Conservation (phyloP, 768 basidiomycete species). For the Dictyophora rubrovolvata region DNA sequence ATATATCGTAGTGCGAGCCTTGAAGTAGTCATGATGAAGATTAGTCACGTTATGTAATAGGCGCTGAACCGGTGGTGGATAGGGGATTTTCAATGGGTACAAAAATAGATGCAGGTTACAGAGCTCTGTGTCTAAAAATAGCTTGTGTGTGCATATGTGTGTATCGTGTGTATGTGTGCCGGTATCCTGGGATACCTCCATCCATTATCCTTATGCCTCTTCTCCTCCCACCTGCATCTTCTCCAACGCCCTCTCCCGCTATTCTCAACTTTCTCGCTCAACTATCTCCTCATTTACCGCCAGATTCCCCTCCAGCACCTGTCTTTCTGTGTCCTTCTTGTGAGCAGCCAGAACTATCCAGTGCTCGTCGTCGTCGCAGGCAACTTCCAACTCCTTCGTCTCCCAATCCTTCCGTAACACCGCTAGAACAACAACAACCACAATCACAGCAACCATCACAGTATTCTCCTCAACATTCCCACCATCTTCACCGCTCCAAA, state of each 20-base stretch:
- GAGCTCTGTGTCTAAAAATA: constrained; percentile 9
- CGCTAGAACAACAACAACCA: background rate
- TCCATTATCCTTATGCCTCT: background rate
- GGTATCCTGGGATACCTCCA: background rate
- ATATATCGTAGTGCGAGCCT: too few species aligned
- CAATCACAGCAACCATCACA: background rate
- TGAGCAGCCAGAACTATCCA: background rate
- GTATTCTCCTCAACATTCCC: background rate
- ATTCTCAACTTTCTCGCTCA: constrained; percentile 16
- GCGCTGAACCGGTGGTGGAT: too few species aligned
- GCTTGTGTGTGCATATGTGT: constrained; percentile 13
- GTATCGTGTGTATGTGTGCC: background rate
- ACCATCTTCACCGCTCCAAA: background rate
- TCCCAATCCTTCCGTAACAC: background rate
- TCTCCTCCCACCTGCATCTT: constrained; percentile 15
- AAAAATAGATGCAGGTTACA: background rate
- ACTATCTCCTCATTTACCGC: constrained; percentile 1
- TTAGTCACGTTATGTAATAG: too few species aligned
- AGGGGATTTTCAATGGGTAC: too few species aligned
- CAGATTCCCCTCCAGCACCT: background rate
- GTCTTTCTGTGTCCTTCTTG: background rate
- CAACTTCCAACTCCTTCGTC: background rate
- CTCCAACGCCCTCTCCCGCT: constrained; percentile 12
- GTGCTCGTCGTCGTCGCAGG: background rate
- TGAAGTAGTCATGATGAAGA: too few species aligned